Evolutionary conservation across 306 rosid species (phyloP), one percentile per base, ranked within the genome.

Genomic region (Vicia villosa): DNA sequence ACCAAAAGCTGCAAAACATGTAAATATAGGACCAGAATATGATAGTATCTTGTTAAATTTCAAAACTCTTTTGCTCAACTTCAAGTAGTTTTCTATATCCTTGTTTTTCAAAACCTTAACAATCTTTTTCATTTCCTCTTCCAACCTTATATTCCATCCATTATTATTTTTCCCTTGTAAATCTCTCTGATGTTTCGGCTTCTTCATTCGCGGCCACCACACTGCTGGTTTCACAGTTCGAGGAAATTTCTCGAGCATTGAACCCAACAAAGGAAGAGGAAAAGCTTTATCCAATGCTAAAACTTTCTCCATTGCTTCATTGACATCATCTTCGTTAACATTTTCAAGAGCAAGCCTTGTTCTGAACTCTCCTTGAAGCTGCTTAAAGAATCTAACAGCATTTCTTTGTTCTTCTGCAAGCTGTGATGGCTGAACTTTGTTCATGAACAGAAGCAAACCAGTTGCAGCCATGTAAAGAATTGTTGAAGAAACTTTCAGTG

Each of bases 371-470:
- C 21, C 36, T 56, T 75, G 80, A 55, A 89, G 91, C 75, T 88
- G 96, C 78, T 90, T 85, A 85, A 90, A 90, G 58, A 90, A 68
- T 52, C 95, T 89, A 1, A 85, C 71, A 1, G 91, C 87, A 22
- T 79, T 83, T 65, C 96, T 62, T 7, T 92, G 93, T 38, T 88
- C 96, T 63, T 92, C 96, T 2, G 84, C 89, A 5, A 92, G 87
- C 72, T 92, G 98, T 10, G 98, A 89, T 12, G 98, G 92, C 55
- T 89, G 98, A 63, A 89, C 79, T 66, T 79, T 89, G 89, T 83
- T 92, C 87, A 86, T 86, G 72, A 85, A 73, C 79, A 74, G 47
- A 66, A 81, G 73, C 13, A 92, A 66, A 12, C 80, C 91, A 3
- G 91, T 83, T 21, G 92, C 88, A 10, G 90, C 83, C 58, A 77